These are phyloP conservation scores for Linnemannia hyalina DNA, from an alignment of 192 early-diverging fungal genomes.

Conservation along the genomic window DNA sequence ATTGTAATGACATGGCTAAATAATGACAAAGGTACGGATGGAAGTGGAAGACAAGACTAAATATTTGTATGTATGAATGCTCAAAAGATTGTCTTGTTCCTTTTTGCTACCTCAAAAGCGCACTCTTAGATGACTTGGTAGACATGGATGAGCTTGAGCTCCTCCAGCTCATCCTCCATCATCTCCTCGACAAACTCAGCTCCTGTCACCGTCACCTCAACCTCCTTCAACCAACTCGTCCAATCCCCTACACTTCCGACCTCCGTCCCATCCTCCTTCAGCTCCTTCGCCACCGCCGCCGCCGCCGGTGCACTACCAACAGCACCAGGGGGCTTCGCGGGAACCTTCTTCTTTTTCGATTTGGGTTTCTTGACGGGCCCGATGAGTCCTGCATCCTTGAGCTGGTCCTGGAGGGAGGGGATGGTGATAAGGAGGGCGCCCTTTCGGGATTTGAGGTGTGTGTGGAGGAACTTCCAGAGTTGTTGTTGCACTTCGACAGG, in stretches of 20 bases:
- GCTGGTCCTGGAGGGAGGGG: conserved; percentile 69
- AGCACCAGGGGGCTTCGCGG: conserved; percentile 53
- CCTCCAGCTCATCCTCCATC: conserved; percentile 66
- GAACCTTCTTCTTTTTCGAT: conserved; percentile 56
- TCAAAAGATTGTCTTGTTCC: not conserved
- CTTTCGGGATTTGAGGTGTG: conserved; percentile 53
- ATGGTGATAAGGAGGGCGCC: conserved; percentile 63
- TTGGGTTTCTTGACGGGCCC: conserved; percentile 35
- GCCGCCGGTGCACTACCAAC: conserved; percentile 3
- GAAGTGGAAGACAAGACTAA: not conserved
- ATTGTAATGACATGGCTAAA: not conserved
- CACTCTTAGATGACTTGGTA: conserved; percentile 63
- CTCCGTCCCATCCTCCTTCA: not conserved
- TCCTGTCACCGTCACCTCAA: conserved; percentile 60
- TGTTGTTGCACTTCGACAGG: conserved; percentile 57
- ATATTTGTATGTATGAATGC: not conserved
- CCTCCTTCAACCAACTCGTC: conserved; percentile 63
- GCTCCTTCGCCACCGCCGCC: not conserved
- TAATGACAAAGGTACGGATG: not conserved
- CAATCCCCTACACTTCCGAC: conserved; percentile 21
- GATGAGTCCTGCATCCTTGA: conserved; percentile 61
- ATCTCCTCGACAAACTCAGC: conserved; percentile 65
- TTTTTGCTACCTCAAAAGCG: not conserved
- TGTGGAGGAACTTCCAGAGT: conserved; percentile 66
- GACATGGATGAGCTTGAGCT: conserved; percentile 66